Evolutionary conservation across 2,329 filamentous ascomycete genomes (phyloP), one percentile per base, ranked within the genome.

Genomic region (Cladosporium sp.): DNA sequence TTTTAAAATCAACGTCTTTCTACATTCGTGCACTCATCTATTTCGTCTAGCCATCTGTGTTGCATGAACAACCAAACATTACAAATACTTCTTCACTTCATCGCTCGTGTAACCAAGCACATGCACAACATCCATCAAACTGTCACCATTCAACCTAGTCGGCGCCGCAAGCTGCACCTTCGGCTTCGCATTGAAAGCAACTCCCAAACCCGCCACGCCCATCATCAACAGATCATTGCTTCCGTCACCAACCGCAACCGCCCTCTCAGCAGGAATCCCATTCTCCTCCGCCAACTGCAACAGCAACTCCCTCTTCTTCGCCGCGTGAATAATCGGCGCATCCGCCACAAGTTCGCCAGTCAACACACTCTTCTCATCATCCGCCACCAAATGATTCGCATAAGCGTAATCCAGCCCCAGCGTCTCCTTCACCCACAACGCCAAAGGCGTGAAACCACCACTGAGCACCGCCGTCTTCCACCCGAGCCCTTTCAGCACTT

Each of bases 391-490:
- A 61, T 92, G 84, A 68, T 99, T 99, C 36, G 93, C 93, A 66
- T 86, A 83, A 0, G 89, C 90, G 64, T 96, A 84, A 68, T 97
- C 88, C 51, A 99, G 81, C 12, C 89, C 89, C 20, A 99, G 74
- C 62, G 89, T 78, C 36, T 76, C 76, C 13, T 88, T 90, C 30
- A 97, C 80, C 89, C 91, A 97, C 51, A 83, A 79, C 0, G 93
- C 95, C 56, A 97, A 73, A 0, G 92, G 91, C 56, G 88, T 82
- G 70, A 99, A 99, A 0, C 93, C 93, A 39, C 93, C 93, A 29
- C 89, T 95, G 27, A 96, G 72, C 4, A 99, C 92, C 0, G 91
- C 93, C 1, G 90, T 89, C 71, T 88, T 92, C 70, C 88, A 86
- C 7, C 92, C 92, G 4, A 95, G 73, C 18, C 79, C 76, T 70